Base-by-base conservation (phyloP, 306 rosid genomes). In the Sicyos edulis region DNA sequence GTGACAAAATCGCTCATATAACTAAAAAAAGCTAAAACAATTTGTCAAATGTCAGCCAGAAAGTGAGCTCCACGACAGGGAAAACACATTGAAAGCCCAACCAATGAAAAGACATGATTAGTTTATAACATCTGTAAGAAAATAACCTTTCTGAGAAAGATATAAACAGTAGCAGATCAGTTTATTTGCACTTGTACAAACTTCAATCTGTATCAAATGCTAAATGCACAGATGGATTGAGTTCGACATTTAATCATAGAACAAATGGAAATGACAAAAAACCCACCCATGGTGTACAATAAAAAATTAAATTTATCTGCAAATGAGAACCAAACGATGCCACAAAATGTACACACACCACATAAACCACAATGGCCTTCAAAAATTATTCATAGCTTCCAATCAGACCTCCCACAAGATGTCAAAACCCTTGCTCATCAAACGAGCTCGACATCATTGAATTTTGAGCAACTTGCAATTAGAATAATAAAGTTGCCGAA, bases 41-140 rank as follows among this genome's bases (percentile, higher is more conserved):
- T 24, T 26, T 5, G 17, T 50, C 21, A 50, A 24, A 68, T 50
- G 8, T 24, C 19, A 68, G 8, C 21, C 73, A 47, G 73, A 19
- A 4, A 24, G 22, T 69, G 73, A 49, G 40, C 37, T 68, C 2
- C 58, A 16, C 9, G 2, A 16, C 24, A 69, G 13, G 59, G 22
- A 50, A 69, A 29, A 50, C 72, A 47, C 56, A 22, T 6, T 17
- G 13, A 65, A 19, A 10, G 22, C 71, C 32, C 53, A 65, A 64
- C 71, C 29, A 19, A 65, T 65, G 24, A 69, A 69, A 69, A 24
- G 20, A 67, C 7, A 13, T 20, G 50, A 8, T 47, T 20, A 67
- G 21, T 15, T 24, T 15, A 50, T 67, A 50, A 69, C 16, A 69
- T 24, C 59, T 22, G 51, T 51, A 24, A 13, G 37, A 47, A 66